Conservation (phyloP, 2,329 filamentous ascomycete genomes). For the Claviceps quebecensis region DNA sequence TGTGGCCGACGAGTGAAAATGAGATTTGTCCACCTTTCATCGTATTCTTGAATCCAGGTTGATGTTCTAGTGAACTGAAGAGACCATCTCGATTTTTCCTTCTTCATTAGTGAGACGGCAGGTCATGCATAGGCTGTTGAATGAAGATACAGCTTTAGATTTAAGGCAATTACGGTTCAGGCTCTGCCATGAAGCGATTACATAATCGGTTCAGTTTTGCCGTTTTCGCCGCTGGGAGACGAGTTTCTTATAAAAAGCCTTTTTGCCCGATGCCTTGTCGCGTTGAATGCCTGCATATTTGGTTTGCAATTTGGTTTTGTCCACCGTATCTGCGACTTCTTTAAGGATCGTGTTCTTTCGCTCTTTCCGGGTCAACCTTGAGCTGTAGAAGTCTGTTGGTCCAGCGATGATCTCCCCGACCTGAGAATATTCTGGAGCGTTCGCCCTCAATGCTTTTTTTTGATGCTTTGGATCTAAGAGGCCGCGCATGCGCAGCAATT, state of each 20-base stretch:
- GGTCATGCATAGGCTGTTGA: not conserved
- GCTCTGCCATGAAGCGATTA: not conserved
- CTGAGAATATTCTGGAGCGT: constrained; percentile 65
- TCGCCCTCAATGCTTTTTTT: constrained; percentile 67
- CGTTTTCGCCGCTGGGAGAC: constrained; percentile 29
- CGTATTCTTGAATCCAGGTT: not conserved
- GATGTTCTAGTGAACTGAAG: too few species aligned
- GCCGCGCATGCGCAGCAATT: constrained; percentile 77
- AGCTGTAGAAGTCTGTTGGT: constrained; percentile 73
- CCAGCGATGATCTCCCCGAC: constrained; percentile 81
- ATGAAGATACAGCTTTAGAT: not conserved
- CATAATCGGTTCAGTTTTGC: constrained; percentile 5
- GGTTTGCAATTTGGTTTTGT: constrained; percentile 59
- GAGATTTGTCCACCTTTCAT: not conserved
- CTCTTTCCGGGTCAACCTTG: constrained; percentile 72
- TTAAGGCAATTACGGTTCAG: not conserved
- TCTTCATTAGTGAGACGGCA: not conserved
- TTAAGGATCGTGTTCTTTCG: constrained; percentile 77
- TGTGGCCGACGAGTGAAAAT: not conserved
- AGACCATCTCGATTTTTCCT: not conserved
- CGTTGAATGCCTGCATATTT: constrained; percentile 81
- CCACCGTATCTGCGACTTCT: constrained; percentile 47
- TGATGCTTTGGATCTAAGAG: constrained; percentile 87
- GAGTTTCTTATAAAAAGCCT: constrained; percentile 73
- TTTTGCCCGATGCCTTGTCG: constrained; percentile 76